These are phyloP conservation scores for Phaeolepiota aurea DNA, from an alignment of 768 basidiomycete genomes.

Conservation along the genomic window DNA sequence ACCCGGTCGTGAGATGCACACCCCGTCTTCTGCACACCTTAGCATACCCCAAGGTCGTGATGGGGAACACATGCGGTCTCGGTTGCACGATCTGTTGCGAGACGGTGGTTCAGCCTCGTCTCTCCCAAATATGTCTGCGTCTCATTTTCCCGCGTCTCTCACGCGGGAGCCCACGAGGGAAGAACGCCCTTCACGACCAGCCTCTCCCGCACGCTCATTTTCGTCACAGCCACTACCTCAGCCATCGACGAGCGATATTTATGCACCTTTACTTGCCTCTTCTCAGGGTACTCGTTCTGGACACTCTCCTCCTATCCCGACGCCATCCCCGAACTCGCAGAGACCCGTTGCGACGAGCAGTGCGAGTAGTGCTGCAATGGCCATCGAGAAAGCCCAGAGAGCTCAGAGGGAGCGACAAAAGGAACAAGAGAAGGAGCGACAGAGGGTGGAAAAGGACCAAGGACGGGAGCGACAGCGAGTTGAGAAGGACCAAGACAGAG, in stretches of 20 bases:
- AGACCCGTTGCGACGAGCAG: not conserved
- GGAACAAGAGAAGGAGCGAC: conserved; percentile 17
- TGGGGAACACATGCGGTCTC: conserved; percentile 22
- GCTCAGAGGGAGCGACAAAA: conserved; percentile 21
- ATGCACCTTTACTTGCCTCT: conserved; percentile 8
- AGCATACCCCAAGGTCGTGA: conserved; percentile 15
- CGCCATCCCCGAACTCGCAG: conserved; percentile 2
- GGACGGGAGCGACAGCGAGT: conserved; percentile 16
- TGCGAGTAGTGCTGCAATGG: conserved; percentile 47
- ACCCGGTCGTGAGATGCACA: conserved; percentile 7
- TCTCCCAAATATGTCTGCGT: conserved; percentile 26
- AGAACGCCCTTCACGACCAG: conserved; percentile 2
- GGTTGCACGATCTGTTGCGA: conserved; percentile 35
- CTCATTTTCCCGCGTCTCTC: conserved; percentile 11
- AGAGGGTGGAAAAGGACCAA: conserved; percentile 17
- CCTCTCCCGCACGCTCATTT: conserved; percentile 2
- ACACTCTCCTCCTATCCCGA: conserved; percentile 1
- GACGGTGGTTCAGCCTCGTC: conserved; percentile 34
- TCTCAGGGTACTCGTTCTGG: conserved; percentile 1
- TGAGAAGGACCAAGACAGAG: conserved; percentile 25
- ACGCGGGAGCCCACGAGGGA: conserved; percentile 11
- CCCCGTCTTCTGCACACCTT: conserved; percentile 11
- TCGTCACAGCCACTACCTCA: conserved; percentile 6
- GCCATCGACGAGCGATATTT: conserved; percentile 6
- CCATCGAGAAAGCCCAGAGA: conserved; percentile 31